Evolutionary conservation across 805 yeast genomes (phyloP), one percentile per base, ranked within the genome.

Genomic region (Ogataea zsoltii): DNA sequence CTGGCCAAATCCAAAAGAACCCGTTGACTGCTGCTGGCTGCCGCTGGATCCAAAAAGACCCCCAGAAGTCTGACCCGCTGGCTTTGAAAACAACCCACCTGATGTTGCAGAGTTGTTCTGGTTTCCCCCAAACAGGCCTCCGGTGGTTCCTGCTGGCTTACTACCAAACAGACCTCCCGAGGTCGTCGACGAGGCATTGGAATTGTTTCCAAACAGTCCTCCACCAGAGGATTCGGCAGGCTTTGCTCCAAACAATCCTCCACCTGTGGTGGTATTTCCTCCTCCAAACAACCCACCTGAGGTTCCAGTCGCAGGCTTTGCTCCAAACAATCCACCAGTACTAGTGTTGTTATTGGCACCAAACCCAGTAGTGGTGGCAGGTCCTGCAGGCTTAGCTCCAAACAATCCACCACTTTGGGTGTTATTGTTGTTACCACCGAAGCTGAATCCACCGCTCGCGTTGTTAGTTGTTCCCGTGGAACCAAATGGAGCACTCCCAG

Each of bases 101-200:
- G 40, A 33, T 13, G 45, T 12, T 15, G 33, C 34, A 18, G 34
- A 23, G 42, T 9, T 12, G 30, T 19, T 29, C 14, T 35, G 35
- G 17, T 45, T 53, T 29, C 48, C 58, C 18, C 75, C 75, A 58
- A 70, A 69, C 41, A 69, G 54, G 6, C 67, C 60, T 7, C 68
- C 67, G 13, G 60, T 56, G 21, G 46, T 48, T 30, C 30, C 44
- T 9, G 55, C 44, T 28, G 57, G 51, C 16, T 55, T 66, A 42
- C 58, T 58, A 11, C 77, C 77, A 50, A 75, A 73, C 26, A 71
- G 46, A 2, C 76, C 77, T 16, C 75, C 75, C 29, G 70, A 57
- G 19, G 63, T 36, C 31, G 65, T 34, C 7, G 45, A 34, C 15
- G 50, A 18, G 14, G 31, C 25, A 17, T 17, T 16, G 18, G 13